A percentile compares a stretch with the other conserved stretches of the same genome.
Conservation (phyloP, 768 basidiomycete genomes). For the Kwoniella dejecticola region DNA sequence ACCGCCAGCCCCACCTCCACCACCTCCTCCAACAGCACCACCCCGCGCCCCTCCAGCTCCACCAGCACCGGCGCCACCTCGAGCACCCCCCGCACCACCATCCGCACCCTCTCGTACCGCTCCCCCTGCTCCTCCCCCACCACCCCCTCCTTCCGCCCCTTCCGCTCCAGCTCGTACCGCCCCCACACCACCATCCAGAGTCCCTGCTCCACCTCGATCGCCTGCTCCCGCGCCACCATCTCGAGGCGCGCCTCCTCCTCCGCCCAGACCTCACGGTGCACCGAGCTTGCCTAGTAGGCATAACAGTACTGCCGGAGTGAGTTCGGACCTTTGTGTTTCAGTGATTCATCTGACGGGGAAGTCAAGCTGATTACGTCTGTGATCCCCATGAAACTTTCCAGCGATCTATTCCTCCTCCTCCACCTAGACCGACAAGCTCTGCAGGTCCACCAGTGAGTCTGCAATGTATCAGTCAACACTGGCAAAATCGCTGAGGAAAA, state of each 20-base stretch:
- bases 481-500: background rate
- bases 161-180: slow-evolving; percentile 33
- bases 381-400: too few relatives aligned
- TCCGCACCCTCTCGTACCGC: slow-evolving; percentile 39
- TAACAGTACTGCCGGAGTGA: slow-evolving; percentile 16
- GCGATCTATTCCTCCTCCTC: slow-evolving; percentile 27
- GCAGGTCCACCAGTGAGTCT: slow-evolving; percentile 15
- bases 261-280: slow-evolving; percentile 22
- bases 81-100: slow-evolving; percentile 45
- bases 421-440: slow-evolving; percentile 19
- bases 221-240: slow-evolving; percentile 25
- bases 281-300: slow-evolving; percentile 25
- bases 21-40: slow-evolving; percentile 31
- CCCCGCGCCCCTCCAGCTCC: slow-evolving; percentile 27
- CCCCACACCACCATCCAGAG: slow-evolving; percentile 46
- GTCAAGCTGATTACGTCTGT: background rate
- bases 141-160: slow-evolving; percentile 43
- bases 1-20: slow-evolving; percentile 52
- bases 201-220: slow-evolving; percentile 38
- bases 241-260: slow-evolving; percentile 17
- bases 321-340: background rate
- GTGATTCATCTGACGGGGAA: background rate
- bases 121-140: slow-evolving; percentile 24
- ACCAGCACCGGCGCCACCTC: slow-evolving; percentile 49
- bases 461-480: background rate